Percentiles rank a stretch among this genome's conserved stretches.
phyloP scores from a whole-genome alignment of 1,284 basidiomycete species.

The Cutaneotrichosporon arboriforme region DNA sequence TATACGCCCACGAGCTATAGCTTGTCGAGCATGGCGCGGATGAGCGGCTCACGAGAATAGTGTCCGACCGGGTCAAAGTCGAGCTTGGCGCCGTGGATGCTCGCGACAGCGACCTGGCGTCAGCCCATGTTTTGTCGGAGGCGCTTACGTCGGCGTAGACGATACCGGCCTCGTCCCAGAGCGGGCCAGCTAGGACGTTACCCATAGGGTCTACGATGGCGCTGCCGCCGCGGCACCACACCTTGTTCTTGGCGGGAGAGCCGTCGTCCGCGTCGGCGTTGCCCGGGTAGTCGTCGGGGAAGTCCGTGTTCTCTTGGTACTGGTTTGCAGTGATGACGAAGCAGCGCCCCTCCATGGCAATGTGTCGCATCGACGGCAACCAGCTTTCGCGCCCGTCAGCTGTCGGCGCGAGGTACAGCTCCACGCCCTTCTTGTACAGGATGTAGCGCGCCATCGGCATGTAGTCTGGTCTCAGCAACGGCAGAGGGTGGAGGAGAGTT shows the following conservation, averaged over 20 bases:
- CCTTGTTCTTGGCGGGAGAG: not conserved
- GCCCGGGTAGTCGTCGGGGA: conserved; percentile 28
- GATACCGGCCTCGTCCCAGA: conserved; percentile 58
- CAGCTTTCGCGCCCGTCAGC: conserved; percentile 63
- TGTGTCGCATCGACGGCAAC: conserved; percentile 63
- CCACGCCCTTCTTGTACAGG: conserved; percentile 36
- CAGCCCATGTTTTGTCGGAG: not conserved
- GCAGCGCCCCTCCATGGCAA: conserved; percentile 69
- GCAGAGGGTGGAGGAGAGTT: accelerated
- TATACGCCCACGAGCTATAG: not conserved
- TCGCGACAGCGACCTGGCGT: conserved; percentile 56
- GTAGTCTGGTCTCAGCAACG: conserved; percentile 49
- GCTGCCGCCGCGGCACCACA: conserved; percentile 56
- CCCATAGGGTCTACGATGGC: conserved; percentile 64
- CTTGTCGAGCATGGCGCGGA: conserved; percentile 18
- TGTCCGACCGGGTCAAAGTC: conserved; percentile 66
- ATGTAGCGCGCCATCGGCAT: conserved; percentile 58
- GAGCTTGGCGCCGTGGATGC: conserved; percentile 61
- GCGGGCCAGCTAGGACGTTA: conserved; percentile 61
- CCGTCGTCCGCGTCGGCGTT: not conserved
- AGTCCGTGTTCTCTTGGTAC: conserved; percentile 25
- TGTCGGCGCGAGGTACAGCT: conserved; percentile 46
- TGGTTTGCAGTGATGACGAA: conserved; percentile 59
- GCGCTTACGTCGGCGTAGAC: conserved; percentile 54
- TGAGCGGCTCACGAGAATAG: conserved; percentile 60